Evolutionary conservation across 2,329 filamentous ascomycete genomes (phyloP), one percentile per base, ranked within the genome.

Genomic region (Septoria petroselini): DNA sequence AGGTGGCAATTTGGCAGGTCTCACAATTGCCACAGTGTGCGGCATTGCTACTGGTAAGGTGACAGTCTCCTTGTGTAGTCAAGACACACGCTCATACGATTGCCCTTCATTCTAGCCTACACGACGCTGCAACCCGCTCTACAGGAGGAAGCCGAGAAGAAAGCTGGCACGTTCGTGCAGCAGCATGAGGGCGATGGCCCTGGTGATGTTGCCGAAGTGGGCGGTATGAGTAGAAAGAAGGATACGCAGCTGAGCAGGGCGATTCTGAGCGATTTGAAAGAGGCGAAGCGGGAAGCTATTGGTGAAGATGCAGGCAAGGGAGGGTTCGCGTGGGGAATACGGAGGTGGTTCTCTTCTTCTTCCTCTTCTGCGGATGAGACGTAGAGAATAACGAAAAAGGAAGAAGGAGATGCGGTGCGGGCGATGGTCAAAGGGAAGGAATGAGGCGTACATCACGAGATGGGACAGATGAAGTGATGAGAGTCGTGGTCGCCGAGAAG

Each of bases 101-200:
- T 9, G 11, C 9, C 4, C 29, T 11, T 19, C 21, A 9, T 8
- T 15, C 14, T 38, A 64, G 64, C 62, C 30, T 63, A 65, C 40
- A 56, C 57, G 4, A 59, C 64, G 5, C 57, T 64, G 7, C 60
- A 62, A 43, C 65, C 65, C 23, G 65, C 60, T 25, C 46, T 67
- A 1, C 50, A 64, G 37, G 53, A 59, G 30, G 58, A 63, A 46
- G 49, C 59, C 17, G 58, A 59, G 27, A 58, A 60, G 38, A 55
- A 58, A 40, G 52, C 57, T 23, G 59, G 59, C 31, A 55, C 52
- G n/a, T 63, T 65, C 37, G 31, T 48, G 11, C 49, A 52, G 14
- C 42, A 57, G 41, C 60, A 65, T 48, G 37, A 48, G 15, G 52
- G 15, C 17, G 30, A 44, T 23, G 19, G 9, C 15, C 9, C 25